A percentile compares a stretch with the other conserved stretches of the same genome.
Evolutionary conservation across 139 green algal genomes (phyloP).

Genomic region (Yamagishiella unicocca): DNA sequence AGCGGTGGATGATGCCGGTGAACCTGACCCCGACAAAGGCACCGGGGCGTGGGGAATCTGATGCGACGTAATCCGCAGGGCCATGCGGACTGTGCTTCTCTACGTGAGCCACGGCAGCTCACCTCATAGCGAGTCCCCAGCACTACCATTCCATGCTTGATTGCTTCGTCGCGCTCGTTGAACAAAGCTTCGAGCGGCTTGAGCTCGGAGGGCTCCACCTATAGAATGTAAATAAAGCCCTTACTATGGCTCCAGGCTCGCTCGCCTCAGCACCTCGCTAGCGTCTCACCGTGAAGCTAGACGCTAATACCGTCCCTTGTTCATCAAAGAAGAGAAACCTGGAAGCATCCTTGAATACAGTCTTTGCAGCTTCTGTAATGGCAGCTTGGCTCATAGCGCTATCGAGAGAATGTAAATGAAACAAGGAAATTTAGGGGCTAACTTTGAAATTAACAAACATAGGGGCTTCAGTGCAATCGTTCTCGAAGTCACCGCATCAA

Average conservation of each 20-base stretch:
- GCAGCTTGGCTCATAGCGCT: constrained; percentile 18
- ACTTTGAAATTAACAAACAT: no score
- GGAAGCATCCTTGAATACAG: constrained; percentile 37
- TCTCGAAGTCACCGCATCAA: no score
- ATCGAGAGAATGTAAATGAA: no score
- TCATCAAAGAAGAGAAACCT: constrained; percentile 34
- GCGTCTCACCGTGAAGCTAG: constrained; percentile 37
- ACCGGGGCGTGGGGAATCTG: not conserved
- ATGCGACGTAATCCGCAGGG: not conserved
- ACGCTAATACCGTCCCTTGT: constrained; percentile 29
- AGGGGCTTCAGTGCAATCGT: no score
- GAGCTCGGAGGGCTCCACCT: constrained; percentile 54
- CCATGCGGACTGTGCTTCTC: not conserved
- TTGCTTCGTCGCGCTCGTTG: constrained; percentile 60
- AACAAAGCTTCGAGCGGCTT: constrained; percentile 47
- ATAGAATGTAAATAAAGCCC: not conserved
- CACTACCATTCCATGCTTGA: constrained; percentile 56
- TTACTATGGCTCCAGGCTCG: no score
- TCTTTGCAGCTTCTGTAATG: constrained; percentile 20
- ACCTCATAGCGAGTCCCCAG: constrained; percentile 64
- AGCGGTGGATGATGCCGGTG: constrained; percentile 81
- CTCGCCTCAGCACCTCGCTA: not conserved
- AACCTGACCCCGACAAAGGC: constrained; percentile 57
- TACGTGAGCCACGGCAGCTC: not conserved
- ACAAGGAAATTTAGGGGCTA: no score